Percentiles rank a stretch among this genome's conserved stretches.
phyloP scores from a whole-genome alignment of 2,329 filamentous ascomycete species.

The Colletotrichum truncatum region DNA sequence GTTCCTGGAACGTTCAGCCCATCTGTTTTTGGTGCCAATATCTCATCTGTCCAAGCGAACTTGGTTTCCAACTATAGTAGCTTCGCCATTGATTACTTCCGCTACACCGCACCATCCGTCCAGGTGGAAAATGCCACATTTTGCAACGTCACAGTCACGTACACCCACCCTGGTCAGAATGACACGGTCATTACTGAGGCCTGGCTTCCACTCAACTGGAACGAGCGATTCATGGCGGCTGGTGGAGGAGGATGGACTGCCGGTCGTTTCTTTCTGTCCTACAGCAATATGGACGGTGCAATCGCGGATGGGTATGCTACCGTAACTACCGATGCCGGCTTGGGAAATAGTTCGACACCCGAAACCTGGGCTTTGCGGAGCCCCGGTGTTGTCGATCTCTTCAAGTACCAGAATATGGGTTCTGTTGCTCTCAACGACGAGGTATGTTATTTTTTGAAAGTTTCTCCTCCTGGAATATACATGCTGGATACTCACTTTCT shows the following conservation, averaged over 20 bases:
- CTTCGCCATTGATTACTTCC: not conserved
- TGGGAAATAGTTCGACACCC: constrained; percentile 57
- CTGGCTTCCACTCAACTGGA: constrained; percentile 35
- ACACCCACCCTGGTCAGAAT: constrained; percentile 22
- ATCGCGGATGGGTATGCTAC: not conserved
- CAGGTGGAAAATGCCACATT: constrained; percentile 23
- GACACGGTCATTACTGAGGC: constrained; percentile 28
- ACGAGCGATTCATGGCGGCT: constrained; percentile 26
- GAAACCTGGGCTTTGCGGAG: too few relatives aligned
- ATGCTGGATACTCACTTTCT: too few relatives aligned
- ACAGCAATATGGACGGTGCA: constrained; percentile 30
- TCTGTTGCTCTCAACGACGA: too few relatives aligned
- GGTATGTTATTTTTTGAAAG: too few relatives aligned
- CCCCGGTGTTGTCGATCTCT: too few relatives aligned
- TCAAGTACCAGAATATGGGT: too few relatives aligned
- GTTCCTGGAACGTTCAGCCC: not conserved
- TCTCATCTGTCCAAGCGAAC: constrained; percentile 23
- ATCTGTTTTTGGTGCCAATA: constrained; percentile 24
- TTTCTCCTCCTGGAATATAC: too few relatives aligned
- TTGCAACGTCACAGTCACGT: constrained; percentile 6
- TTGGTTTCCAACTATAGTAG: constrained; percentile 31
- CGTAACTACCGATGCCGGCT: constrained; percentile 8
- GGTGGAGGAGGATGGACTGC: constrained; percentile 32
- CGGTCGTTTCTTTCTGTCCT: not conserved
- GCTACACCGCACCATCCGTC: constrained; percentile 20